Evolutionary conservation across 139 green algal genomes (phyloP), one percentile per base, ranked within the genome.

Genomic region (Closterium sp.): DNA sequence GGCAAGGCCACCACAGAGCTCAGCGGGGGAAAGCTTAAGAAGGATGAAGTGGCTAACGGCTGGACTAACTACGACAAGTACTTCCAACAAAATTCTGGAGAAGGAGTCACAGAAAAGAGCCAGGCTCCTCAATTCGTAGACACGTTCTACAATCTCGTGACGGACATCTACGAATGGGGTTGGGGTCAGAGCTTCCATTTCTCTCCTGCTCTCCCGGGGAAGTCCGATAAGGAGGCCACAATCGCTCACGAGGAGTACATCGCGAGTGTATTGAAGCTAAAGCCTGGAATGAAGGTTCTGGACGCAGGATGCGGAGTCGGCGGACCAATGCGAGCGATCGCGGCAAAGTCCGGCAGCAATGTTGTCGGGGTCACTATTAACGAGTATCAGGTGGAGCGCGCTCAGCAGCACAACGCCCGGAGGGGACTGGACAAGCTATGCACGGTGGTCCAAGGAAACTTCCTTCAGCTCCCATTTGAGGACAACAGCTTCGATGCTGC

Each of bases 171-270:
- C 94, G 98, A 99, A 91, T 99, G 97, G 96, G 98, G 98, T 30
- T 99, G 98, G 98, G 97, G 98, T 36, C 96, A 98, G 94, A 97
- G 92, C 90, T 99, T 99, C 95, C 98, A 99, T 95, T 99, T 99
- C 94, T 97, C 97, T 0, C 97, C 97, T 66, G 95, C 96, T 91
- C 96, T 99, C 34, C 96, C 97, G 4, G 95, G 96, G 84, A 97
- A 97, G 92, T 86, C 33, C 4, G 8, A 95, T 76, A 90, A 92
- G 9, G 97, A 99, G 93, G 97, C 95, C 12, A 97, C 97, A 2
- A 84, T 91, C 31, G 33, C 86, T n/a, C 97, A 99, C 87, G 98
- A 99, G 94, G 94, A 95, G 1, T 35, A 96, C 84, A 95, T 99
- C 69, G 95, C 97, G 32, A 95, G 95, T 23, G 89, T 96, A 16